A percentile compares a stretch with the other conserved stretches of the same genome.
Evolutionary conservation across 1,139 yeast genomes (phyloP).

Genomic region (Casaregolazyma lundiana): DNA sequence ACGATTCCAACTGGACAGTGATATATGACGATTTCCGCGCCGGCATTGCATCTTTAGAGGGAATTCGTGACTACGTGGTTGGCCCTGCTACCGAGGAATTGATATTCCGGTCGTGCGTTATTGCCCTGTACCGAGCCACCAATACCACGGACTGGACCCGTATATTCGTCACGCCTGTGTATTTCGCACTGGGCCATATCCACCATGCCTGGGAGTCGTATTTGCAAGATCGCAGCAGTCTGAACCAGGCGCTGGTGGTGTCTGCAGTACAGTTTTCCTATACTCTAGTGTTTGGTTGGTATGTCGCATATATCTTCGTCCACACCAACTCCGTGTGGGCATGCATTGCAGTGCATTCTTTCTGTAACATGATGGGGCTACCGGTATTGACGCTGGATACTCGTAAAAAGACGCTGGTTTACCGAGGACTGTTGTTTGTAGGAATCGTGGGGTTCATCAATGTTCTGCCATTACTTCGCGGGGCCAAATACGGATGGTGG

Average conservation of each 20-base stretch:
- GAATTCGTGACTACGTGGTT: conserved; percentile 60
- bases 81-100: conserved; percentile 91
- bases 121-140: conserved; percentile 40
- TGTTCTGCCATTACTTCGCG: conserved; percentile 8
- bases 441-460: conserved; percentile 42
- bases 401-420: conserved; percentile 28
- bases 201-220: conserved; percentile 72
- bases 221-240: conserved; percentile 19
- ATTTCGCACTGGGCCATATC: conserved; percentile 87
- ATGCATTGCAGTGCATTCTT: conserved; percentile 57
- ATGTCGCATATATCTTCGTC: conserved; percentile 59
- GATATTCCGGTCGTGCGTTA: conserved; percentile 62
- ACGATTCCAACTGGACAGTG: conserved; percentile 20
- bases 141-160: conserved; percentile 14
- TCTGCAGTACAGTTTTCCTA: conserved; percentile 59
- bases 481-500: conserved; percentile 1
- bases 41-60: conserved; percentile 39
- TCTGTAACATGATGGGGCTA: conserved; percentile 77
- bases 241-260: conserved; percentile 28
- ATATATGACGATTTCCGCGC: conserved; percentile 15
- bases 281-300: conserved; percentile 75
- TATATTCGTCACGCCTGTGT: conserved; percentile 52
- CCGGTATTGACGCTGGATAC: conserved; percentile 43
- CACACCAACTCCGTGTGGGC: conserved; percentile 57
- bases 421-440: conserved; percentile 40